These are phyloP conservation scores for Microdochium trichocladiopsis DNA, from an alignment of 2,329 filamentous ascomycete species.

Conservation along the genomic window DNA sequence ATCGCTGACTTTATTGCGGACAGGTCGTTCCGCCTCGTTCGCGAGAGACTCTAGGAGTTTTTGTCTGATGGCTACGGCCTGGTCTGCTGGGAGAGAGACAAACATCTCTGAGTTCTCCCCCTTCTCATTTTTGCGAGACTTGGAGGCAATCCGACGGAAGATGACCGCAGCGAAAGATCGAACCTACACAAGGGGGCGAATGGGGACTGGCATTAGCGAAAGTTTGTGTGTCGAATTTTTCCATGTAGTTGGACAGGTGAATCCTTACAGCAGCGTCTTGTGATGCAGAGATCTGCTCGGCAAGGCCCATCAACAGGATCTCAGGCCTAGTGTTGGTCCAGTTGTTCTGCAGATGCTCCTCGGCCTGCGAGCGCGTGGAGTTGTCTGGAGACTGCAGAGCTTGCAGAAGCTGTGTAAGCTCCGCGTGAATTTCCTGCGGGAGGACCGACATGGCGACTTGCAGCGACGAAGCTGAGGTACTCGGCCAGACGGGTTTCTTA, in stretches of 20 bases:
- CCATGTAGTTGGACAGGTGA: slow-evolving; percentile 6
- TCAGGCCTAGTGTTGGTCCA: slow-evolving; percentile 81
- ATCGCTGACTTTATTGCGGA: slow-evolving; percentile 94
- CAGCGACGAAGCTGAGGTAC: neutral
- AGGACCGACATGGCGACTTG: slow-evolving; percentile 68
- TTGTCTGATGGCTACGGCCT: slow-evolving; percentile 71
- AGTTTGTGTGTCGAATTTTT: neutral
- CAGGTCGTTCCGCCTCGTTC: slow-evolving; percentile 63
- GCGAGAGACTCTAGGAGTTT: slow-evolving; percentile 76
- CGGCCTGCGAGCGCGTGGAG: slow-evolving; percentile 72
- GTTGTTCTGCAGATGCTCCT: slow-evolving; percentile 84
- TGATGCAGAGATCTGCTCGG: slow-evolving; percentile 81
- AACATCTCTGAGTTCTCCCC: slow-evolving; percentile 78
- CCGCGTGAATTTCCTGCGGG: slow-evolving; percentile 73
- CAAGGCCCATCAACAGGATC: slow-evolving; percentile 85
- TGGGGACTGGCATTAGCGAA: neutral
- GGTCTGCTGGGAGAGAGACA: slow-evolving; percentile 65
- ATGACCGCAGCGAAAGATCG: slow-evolving; percentile 90
- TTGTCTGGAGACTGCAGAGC: slow-evolving; percentile 90
- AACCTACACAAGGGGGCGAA: slow-evolving; percentile 44
- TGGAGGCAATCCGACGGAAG: slow-evolving; percentile 88
- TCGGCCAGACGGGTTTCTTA: neutral
- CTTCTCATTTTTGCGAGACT: slow-evolving; percentile 69
- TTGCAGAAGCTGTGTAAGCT: slow-evolving; percentile 79
- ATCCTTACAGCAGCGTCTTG: slow-evolving; percentile 61